phyloP scores from a whole-genome alignment of 768 basidiomycete genomes.

The Stropharia rugosoannulata region DNA sequence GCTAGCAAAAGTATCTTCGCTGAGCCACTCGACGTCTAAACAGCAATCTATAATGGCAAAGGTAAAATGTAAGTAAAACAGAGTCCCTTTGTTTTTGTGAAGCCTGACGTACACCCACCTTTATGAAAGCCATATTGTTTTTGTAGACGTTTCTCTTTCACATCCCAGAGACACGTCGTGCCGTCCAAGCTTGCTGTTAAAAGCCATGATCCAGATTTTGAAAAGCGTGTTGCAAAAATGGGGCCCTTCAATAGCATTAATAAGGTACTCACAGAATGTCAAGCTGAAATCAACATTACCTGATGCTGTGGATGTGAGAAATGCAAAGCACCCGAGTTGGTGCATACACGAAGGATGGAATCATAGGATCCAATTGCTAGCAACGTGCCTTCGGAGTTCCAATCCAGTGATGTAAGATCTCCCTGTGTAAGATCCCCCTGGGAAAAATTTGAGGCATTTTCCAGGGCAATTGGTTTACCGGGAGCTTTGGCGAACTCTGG shows the following conservation, averaged over 20 bases:
- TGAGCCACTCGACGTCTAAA: conserved; percentile 80
- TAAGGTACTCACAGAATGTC: conserved; percentile 14
- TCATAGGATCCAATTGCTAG: conserved; percentile 82
- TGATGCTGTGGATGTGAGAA: conserved; percentile 63
- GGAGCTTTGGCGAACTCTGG: conserved; percentile 30
- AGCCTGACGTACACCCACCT: conserved; percentile 39
- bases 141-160: conserved; percentile 56
- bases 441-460: conserved; percentile 45
- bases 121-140: conserved; percentile 66
- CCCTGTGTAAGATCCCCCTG: conserved; percentile 64
- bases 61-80: background rate
- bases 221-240: conserved; percentile 79
- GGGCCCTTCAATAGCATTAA: conserved; percentile 56
- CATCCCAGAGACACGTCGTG: conserved; percentile 78
- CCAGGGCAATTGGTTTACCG: conserved; percentile 41
- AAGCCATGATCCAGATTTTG: conserved; percentile 69
- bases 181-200: conserved; percentile 78
- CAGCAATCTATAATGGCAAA: conserved; percentile 57
- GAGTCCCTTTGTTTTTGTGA: conserved; percentile 1
- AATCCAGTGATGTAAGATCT: conserved; percentile 77
- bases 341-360: conserved; percentile 65
- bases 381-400: conserved; percentile 72
- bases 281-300: conserved; percentile 38
- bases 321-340: conserved; percentile 58
- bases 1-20: conserved; percentile 67